Evolutionary conservation across 2,329 filamentous ascomycete species (phyloP).

Genomic region (Clonostachys rosea): DNA sequence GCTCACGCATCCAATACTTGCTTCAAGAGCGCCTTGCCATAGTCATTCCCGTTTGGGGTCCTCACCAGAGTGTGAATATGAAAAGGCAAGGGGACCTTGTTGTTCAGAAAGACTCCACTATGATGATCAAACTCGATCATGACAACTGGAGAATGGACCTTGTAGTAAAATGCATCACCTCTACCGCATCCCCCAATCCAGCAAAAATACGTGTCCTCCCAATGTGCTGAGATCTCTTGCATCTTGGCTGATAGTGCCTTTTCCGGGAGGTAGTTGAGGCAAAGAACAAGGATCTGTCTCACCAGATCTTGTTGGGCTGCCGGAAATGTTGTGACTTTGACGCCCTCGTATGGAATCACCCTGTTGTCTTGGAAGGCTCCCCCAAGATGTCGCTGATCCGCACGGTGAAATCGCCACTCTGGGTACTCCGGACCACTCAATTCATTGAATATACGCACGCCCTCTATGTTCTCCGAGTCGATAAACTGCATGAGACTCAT

Average conservation of each 20-base stretch:
- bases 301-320: too few species aligned
- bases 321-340: slow-evolving; percentile 26
- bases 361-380: slow-evolving; percentile 75
- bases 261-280: slow-evolving; percentile 37
- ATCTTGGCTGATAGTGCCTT: slow-evolving; percentile 49
- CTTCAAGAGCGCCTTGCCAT: slow-evolving; percentile 42
- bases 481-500: slow-evolving; percentile 65
- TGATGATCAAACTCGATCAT: slow-evolving; percentile 75
- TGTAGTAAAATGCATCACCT: slow-evolving; percentile 68
- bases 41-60: slow-evolving; percentile 71
- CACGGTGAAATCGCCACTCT: slow-evolving; percentile 66
- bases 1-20: too few species aligned
- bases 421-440: slow-evolving; percentile 45
- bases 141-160: slow-evolving; percentile 69
- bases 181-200: slow-evolving; percentile 70
- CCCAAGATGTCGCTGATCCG: slow-evolving; percentile 72
- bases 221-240: slow-evolving; percentile 44
- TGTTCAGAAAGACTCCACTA: slow-evolving; percentile 70
- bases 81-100: slow-evolving; percentile 66
- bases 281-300: too few species aligned
- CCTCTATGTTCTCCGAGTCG: slow-evolving; percentile 44
- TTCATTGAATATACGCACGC: too few species aligned
- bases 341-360: slow-evolving; percentile 66
- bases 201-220: slow-evolving; percentile 67
- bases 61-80: slow-evolving; percentile 72